phyloP scores from a whole-genome alignment of 345 rosid species.

The Salix caprea region DNA sequence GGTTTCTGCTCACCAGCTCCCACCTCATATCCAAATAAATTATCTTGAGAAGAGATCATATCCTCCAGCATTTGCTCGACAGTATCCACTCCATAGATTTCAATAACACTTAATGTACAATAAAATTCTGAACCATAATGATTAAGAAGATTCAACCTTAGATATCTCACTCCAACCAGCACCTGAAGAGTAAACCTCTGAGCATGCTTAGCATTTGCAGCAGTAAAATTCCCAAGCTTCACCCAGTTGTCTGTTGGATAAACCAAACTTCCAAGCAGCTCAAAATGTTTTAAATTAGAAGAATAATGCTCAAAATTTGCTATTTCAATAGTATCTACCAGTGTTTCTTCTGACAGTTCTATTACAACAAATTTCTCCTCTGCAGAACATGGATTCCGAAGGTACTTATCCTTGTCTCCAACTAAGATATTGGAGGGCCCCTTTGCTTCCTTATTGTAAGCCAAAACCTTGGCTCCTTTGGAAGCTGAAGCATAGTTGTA shows the following conservation, averaged over 20 bases:
- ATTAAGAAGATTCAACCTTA: constrained; percentile 63
- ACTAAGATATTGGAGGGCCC: constrained; percentile 75
- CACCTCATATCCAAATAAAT: constrained; percentile 35
- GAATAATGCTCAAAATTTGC: constrained; percentile 96
- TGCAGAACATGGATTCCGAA: constrained; percentile 86
- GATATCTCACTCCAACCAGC: constrained; percentile 82
- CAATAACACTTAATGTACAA: constrained; percentile 77
- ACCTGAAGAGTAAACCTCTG: constrained; percentile 65
- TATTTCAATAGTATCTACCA: constrained; percentile 71
- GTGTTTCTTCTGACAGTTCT: constrained; percentile 93
- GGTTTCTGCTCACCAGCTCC: constrained; percentile 40
- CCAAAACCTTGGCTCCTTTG: constrained; percentile 84
- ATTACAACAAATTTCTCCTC: constrained; percentile 79
- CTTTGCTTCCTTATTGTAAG: constrained; percentile 86
- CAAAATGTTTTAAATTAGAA: constrained; percentile 78
- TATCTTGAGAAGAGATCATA: constrained; percentile 64
- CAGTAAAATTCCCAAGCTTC: constrained; percentile 80
- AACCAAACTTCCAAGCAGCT: constrained; percentile 75
- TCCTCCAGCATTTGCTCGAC: constrained; percentile 94
- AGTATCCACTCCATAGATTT: constrained; percentile 93
- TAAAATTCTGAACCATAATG: constrained; percentile 92
- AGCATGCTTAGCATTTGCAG: constrained; percentile 68
- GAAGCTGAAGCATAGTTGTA: constrained; percentile 88
- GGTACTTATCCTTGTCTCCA: constrained; percentile 86
- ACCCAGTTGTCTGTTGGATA: constrained; percentile 88